Percentiles rank a stretch among this genome's conserved stretches.
Conservation (phyloP, 768 basidiomycete species). For the Suillus ampliporus region DNA sequence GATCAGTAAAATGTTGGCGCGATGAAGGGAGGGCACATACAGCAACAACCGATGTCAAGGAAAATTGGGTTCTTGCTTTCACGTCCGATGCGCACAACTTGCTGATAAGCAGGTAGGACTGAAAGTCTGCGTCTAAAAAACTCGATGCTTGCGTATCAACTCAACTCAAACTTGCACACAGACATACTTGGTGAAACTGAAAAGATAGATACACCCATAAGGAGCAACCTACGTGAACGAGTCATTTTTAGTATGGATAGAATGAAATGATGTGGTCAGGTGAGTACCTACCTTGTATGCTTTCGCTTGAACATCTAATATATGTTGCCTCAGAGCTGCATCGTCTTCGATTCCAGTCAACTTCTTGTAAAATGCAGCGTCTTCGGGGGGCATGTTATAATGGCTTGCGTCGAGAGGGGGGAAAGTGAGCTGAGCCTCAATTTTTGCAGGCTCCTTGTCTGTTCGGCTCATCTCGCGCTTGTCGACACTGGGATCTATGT, state of each 20-base stretch:
- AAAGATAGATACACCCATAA: constrained; percentile 7
- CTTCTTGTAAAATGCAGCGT: constrained; percentile 25
- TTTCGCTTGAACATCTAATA: constrained; percentile 30
- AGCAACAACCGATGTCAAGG: constrained; percentile 47
- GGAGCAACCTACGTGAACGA: constrained; percentile 17
- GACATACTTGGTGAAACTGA: not conserved
- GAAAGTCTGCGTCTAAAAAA: not conserved
- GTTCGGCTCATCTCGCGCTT: not conserved
- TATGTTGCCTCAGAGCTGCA: constrained; percentile 28
- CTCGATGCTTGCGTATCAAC: not conserved
- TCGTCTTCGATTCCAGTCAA: constrained; percentile 34
- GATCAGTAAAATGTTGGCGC: not conserved
- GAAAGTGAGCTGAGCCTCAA: constrained; percentile 1
- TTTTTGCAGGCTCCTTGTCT: not conserved
- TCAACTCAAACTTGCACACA: not conserved
- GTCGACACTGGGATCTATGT: not conserved
- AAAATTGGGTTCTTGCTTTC: constrained; percentile 39
- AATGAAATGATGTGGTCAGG: not conserved
- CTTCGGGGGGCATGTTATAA: constrained; percentile 5
- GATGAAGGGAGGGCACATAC: constrained; percentile 26
- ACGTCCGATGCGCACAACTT: constrained; percentile 37
- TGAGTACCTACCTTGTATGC: constrained; percentile 26
- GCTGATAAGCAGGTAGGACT: constrained; percentile 12
- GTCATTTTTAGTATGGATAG: not conserved
- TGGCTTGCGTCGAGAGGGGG: constrained; percentile 11